Evolutionary conservation across 1,284 basidiomycete species (phyloP).

Genomic region (Peniophora sp.): DNA sequence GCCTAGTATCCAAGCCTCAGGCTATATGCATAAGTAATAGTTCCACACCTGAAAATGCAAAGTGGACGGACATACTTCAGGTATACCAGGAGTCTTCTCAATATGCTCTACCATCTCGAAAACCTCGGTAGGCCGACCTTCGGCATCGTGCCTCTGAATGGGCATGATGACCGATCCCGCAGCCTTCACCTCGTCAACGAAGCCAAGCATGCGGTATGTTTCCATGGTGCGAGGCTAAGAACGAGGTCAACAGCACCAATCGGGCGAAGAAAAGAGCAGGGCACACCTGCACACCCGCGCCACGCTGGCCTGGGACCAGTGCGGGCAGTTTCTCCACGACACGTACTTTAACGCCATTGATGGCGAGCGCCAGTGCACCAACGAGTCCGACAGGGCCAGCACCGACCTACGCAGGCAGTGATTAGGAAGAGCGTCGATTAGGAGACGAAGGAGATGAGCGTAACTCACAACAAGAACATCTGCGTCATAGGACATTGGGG

Average conservation of each 20-base stretch:
- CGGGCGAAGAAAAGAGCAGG: too few species aligned
- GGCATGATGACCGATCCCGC: not conserved
- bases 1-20: constrained; percentile 13
- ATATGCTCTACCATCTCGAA: constrained; percentile 1
- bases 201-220: constrained; percentile 17
- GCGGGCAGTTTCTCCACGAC: constrained; percentile 23
- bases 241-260: not conserved
- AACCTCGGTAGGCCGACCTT: not conserved
- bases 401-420: constrained; percentile 13
- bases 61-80: constrained; percentile 10
- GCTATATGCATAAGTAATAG: not conserved
- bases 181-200: constrained; percentile 14
- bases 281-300: constrained; percentile 20
- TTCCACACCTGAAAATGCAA: constrained; percentile 1
- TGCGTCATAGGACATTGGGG: not conserved
- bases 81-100: constrained; percentile 12
- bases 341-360: constrained; percentile 23
- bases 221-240: constrained; percentile 22
- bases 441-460: constrained; percentile 4
- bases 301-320: constrained; percentile 17
- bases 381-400: constrained; percentile 19
- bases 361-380: constrained; percentile 14
- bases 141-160: constrained; percentile 11
- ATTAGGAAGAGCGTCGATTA: constrained; percentile 10
- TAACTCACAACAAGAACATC: not conserved